Conservation (phyloP, 2,329 filamentous ascomycete species). For the Coniochaeta sp. region DNA sequence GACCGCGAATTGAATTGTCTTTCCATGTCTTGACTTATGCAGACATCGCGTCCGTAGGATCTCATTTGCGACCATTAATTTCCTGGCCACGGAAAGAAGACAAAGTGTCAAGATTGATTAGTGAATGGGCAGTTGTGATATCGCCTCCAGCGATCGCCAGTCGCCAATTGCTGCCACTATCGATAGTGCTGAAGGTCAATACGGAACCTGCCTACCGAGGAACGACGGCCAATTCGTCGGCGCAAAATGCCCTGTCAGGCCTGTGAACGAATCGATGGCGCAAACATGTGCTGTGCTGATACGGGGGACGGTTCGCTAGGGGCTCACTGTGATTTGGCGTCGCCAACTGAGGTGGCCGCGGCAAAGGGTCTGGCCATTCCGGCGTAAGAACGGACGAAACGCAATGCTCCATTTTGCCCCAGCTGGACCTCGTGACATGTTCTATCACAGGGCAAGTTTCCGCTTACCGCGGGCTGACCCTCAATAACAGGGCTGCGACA, state of each 20-base stretch:
- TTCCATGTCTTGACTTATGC: background rate
- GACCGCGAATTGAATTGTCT: background rate
- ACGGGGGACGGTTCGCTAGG: background rate
- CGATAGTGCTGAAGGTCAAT: background rate
- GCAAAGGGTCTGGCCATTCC: background rate
- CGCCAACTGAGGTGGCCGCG: conserved; percentile 1
- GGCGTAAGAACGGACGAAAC: background rate
- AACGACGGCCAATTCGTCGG: conserved; percentile 12
- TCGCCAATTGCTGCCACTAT: background rate
- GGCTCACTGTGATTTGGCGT: background rate
- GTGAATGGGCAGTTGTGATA: background rate
- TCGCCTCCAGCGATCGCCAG: background rate
- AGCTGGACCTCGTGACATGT: conserved; percentile 1
- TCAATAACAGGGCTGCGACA: background rate
- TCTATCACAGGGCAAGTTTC: background rate
- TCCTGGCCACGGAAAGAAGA: background rate
- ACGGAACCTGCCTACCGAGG: background rate
- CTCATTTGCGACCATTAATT: background rate
- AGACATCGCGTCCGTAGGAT: background rate
- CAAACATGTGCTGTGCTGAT: conserved; percentile 4
- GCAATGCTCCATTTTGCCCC: background rate
- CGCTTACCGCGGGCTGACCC: background rate
- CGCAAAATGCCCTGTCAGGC: conserved; percentile 8
- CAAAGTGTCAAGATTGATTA: background rate
- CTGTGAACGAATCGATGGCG: conserved; percentile 14